Evolutionary conservation across 768 basidiomycete genomes (phyloP), one percentile per base, ranked within the genome.

Genomic region (Cantharellus anzutake): DNA sequence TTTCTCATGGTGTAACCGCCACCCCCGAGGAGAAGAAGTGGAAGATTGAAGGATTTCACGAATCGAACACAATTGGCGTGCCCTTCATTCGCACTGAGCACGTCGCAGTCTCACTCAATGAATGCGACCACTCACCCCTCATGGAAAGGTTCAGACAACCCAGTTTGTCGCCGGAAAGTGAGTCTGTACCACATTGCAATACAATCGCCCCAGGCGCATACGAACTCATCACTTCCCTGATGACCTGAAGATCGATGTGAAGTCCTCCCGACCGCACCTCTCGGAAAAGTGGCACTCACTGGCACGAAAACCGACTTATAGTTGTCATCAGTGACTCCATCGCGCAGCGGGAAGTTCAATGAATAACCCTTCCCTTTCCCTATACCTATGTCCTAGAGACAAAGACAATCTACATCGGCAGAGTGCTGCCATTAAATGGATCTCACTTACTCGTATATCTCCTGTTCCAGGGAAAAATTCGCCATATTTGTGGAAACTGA

Each of bases 391-490:
- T 98, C 94, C 88, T 91, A 37, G 5, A 16, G 66, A 57, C 58
- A 61, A 64, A 37, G 57, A 61, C 64, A 59, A 29, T 61, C 38
- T 3, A n/a, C 3, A 55, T 59, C 35, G 51, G 59, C 34, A 51
- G 58, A 29, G 53, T 39, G 40, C n/a, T 20, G 37, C 35, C 40
- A 41, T 4, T 5, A 11, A 5, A 14, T 2, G n/a, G 42, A 40
- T 38, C 3, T 7, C 7, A 68, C 81, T 64, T 67, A 89, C 89
- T 64, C 93, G 78, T 44, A 96, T 75, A 70, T 96, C 93, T n/a
- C 96, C 96, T 3, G 96, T 99, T 48, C 96, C 96, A 37, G 96
- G 96, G 71, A 99, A 99, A 71, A 86, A 99, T 71, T 99, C 96
- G 41, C 96, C 96, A 64, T 97, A 99, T 71, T 98, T 97, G 70